phyloP scores from a whole-genome alignment of 345 rosid genomes.

The Fremontodendron californicum region DNA sequence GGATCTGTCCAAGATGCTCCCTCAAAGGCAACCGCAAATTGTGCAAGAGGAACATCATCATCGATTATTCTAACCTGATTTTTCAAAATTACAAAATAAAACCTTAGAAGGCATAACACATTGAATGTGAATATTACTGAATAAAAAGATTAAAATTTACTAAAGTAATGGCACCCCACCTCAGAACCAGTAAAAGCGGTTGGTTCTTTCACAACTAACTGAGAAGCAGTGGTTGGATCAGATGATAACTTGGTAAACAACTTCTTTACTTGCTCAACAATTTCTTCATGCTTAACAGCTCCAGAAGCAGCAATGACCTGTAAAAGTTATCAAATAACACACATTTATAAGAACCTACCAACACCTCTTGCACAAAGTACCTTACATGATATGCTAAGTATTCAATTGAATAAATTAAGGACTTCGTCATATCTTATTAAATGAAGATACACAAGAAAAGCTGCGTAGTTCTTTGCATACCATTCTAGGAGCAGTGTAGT shows the following conservation, averaged over 20 bases:
- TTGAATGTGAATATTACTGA: background rate
- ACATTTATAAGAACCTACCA: background rate
- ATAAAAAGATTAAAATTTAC: background rate
- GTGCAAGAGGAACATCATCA: conserved; percentile 94
- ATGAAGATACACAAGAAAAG: background rate
- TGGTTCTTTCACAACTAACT: conserved; percentile 78
- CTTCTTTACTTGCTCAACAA: conserved; percentile 85
- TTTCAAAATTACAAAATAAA: background rate
- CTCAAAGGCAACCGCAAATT: conserved; percentile 92
- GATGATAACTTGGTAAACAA: conserved; percentile 74
- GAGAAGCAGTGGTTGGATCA: conserved; percentile 82
- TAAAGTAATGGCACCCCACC: conserved; percentile 40
- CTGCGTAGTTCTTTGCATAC: conserved; percentile 31
- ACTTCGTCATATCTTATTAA: background rate
- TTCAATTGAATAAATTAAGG: background rate
- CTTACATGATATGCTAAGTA: background rate
- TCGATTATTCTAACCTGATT: conserved; percentile 86
- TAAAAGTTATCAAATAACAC: conserved; percentile 15
- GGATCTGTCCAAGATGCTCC: conserved; percentile 99
- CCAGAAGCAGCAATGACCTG: conserved; percentile 96
- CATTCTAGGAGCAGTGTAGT: conserved; percentile 99
- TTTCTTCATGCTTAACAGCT: conserved; percentile 96
- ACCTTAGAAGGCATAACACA: background rate
- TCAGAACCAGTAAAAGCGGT: conserved; percentile 95
- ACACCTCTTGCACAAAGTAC: background rate